Base-by-base conservation (phyloP, 208 protist species). In the Leptomonas pyrrhocoris region DNA sequence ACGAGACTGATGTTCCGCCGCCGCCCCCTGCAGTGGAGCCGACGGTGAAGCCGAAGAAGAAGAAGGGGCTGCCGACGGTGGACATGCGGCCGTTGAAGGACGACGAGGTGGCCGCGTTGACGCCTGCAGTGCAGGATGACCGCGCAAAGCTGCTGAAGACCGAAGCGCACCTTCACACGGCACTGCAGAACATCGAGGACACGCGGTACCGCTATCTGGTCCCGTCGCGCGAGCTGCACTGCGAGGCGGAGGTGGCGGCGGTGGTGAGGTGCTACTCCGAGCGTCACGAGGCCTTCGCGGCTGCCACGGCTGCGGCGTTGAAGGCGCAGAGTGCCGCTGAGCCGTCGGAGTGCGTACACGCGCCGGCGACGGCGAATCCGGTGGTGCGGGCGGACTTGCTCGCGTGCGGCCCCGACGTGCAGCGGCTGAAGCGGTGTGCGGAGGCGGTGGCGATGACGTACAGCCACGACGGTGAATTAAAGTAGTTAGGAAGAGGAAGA, bases 201-300 rank as follows among this genome's bases (percentile, higher is more conserved):
- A 93, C 85, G 11, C 80, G 89, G 12, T 81, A 89, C 42, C 69
- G 75, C 9, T 96, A 94, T 64, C 45, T 96, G 2, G 77, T 90
- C 30, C 83, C 84, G 2, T 79, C 88, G 15, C 64, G 54, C n/a
- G 68, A 83, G 25, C 51, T 94, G 36, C 50, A 58, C 27, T 96
- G 91, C 57, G 85, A 94, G 75, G 34, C 51, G 50, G 73, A 90
- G 74, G 83, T 94, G 49, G 45, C 72, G 16, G 67, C 42, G 5
- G 86, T 96, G 31, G 51, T 86, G 31, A 36, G 65, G 65, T 96
- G 91, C 70, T 96, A 94, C 68, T 50, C 73, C 8, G 73, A 80
- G 40, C 61, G 74, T n/a, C 84, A 86, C 25, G 13, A 48, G 49
- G 45, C n/a, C n/a, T n/a, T n/a, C n/a, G n/a, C n/a, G n/a, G n/a